These are phyloP conservation scores for Ceratocystis albifundus DNA, from an alignment of 2,329 filamentous ascomycete genomes.

Conservation along the genomic window DNA sequence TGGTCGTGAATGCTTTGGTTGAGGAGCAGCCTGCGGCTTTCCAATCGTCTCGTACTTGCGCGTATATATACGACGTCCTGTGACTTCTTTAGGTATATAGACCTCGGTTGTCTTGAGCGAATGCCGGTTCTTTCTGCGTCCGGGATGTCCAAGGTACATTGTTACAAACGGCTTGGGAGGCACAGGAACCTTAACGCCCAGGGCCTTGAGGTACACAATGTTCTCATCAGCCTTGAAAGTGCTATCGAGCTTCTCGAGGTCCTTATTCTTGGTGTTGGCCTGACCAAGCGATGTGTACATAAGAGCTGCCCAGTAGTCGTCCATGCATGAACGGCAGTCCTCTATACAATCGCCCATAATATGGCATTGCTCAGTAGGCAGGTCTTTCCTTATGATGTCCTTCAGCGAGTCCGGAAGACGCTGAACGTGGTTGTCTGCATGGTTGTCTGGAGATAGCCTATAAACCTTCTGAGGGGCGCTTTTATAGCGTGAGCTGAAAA, in stretches of 20 bases:
- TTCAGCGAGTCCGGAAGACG: background rate
- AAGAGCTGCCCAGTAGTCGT: constrained; percentile 31
- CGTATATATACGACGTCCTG: background rate
- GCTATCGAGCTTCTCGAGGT: constrained; percentile 12
- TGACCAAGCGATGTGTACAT: constrained; percentile 17
- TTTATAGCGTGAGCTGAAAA: background rate
- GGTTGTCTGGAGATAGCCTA: background rate
- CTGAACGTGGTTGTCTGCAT: background rate
- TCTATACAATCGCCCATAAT: background rate
- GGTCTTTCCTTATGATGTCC: background rate
- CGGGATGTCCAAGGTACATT: constrained; percentile 6
- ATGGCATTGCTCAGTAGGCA: background rate
- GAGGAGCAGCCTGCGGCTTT: background rate
- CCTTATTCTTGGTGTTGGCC: constrained; percentile 15
- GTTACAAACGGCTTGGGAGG: constrained; percentile 17
- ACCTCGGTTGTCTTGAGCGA: background rate
- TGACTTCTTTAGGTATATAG: background rate
- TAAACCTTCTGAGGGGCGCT: background rate
- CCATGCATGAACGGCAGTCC: constrained; percentile 23
- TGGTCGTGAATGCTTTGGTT: background rate
- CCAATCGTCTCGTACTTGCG: constrained; percentile 7
- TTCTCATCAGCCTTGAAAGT: constrained; percentile 6
- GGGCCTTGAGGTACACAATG: constrained; percentile 2
- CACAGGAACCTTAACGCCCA: constrained; percentile 13
- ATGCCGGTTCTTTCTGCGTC: background rate